Evolutionary conservation across 1,284 basidiomycete genomes (phyloP), one percentile per base, ranked within the genome.

Genomic region (Leccinum ponderosum): DNA sequence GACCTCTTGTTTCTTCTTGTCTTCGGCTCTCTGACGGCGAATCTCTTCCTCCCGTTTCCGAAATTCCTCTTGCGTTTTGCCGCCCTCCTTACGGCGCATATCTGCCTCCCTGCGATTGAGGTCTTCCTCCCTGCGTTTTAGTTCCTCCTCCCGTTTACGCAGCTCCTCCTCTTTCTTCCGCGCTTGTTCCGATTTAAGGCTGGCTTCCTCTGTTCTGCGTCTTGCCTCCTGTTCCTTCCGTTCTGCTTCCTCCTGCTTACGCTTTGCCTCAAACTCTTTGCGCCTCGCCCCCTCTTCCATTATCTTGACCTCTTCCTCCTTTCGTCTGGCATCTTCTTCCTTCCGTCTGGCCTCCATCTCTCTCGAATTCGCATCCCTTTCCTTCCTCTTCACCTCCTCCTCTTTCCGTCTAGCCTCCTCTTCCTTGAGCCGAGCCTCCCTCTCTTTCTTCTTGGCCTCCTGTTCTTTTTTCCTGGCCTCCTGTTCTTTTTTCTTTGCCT

Each of bases 31-130:
- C 55, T 73, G 73, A 35, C 78, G 78, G 48, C 74, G 76, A 44
- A 83, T 80, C 4, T 81, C 82, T 58, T 82, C 80, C 52, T 82
- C 83, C 29, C 80, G 78, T 63, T 67, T 75, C 39, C 77, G 75
- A 65, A 80, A 83, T 20, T 66, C 68, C 5, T 72, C 73, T 61
- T 79, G 76, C 48, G 68, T 25, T 20, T 54, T 66, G 53, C 57
- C 64, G 20, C 59, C 70, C 29, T 66, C 73, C 56, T 60, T 62
- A 44, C 62, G 73, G 44, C 72, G 69, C 62, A 75, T 70, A 12
- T 76, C 72, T 37, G 62, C 62, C 61, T 72, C 74, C 39, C 71
- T 80, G 53, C 66, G 73, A 48, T 62, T 67, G n/a, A 72, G 64
- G n/a, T 75, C 74, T 20, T 71, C 74, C 55, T 76, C 72, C 55